Evolutionary conservation across 1,284 basidiomycete species (phyloP), one percentile per base, ranked within the genome.

Genomic region (Trametes sp.): DNA sequence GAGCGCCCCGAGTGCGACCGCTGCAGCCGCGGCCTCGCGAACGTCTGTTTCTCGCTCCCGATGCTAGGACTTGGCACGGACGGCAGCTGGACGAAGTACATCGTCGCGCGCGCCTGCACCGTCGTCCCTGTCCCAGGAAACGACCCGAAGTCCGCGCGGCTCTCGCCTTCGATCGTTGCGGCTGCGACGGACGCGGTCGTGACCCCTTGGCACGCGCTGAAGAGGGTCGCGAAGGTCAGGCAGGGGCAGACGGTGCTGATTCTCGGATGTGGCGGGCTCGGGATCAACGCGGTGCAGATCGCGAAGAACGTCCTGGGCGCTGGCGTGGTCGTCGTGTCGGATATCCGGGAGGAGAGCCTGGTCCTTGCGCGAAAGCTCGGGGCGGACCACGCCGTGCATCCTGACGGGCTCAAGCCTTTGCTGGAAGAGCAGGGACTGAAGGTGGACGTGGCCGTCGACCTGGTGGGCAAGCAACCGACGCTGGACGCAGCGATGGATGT

Each of bases 371-470:
- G 44, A 16, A 54, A 52, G 31, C 46, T 63, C 0, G 70, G 71
- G 16, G 71, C 69, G 14, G 70, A 72, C 50, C 33, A 65, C 48
- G 62, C 62, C 5, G 60, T 54, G 14, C 42, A 14, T 21, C 69
- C 70, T 2, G 64, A 66, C 26, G 52, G 57, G n/a, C 51, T 72
- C 28, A 51, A 55, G 9, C 51, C 41, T 2, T 35, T 65, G 33
- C 11, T 72, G 19, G 38, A 29, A 11, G 64, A 66, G 50, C 55
- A 68, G 80, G 11, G 81, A 74, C 66, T 82, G 72, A 2, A 69
- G 74, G 50, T 79, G 77, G 35, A 81, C 72, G 42, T 79, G 75
- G 10, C 76, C 69, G n/a, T 81, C 76, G 59, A 80, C 76, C 42
- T 76, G 28, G 71, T 72, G 4, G 71, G 70, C 7, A 64, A 46